Evolutionary conservation across 208 protist genomes (phyloP), one percentile per base, ranked within the genome.

Genomic region (Acanthamoeba castellanii): DNA sequence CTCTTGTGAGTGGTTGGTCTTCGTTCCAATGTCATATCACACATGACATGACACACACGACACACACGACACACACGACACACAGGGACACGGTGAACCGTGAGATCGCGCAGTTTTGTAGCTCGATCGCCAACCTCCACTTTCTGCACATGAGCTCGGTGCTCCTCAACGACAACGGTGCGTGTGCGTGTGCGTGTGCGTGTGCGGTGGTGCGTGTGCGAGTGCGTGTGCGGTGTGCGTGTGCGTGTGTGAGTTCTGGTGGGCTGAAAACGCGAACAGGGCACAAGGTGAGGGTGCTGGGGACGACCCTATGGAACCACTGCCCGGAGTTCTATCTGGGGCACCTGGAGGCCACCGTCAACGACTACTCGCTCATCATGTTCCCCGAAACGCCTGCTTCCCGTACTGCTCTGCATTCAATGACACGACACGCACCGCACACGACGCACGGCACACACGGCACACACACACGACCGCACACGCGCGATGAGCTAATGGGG

Each of bases 271-370:
- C 59, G 25, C 16, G 22, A 27, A 1, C n/a, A n/a, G 78, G 78
- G 18, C 78, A 85, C 78, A 85, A 85, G 78, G 78, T 85, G 78
- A 45, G 78, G 0, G 78, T 85, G 78, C 16, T 85, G 47, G 78
- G 78, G 3, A 85, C 78, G 5, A 59, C 78, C 8, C 78, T 85
- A 1, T 85, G 78, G 78, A 47, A 85, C 45, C 78, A 85, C n/a
- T 85, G 78, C 78, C 45, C 78, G 16, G 45, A 50, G 45, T 22
- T 9, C 20, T 9, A 85, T 37, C 57, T 37, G 20, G 18, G 37
- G 37, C 37, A 85, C 18, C 42, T 85, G 16, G 78, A 85, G 47
- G 14, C 42, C 13, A 85, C 78, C 7, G 20, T 85, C 16, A 85
- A 85, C 47, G 78, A 85, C 78, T 85, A 85, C 78, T 11, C 45